phyloP scores from a whole-genome alignment of 2,329 filamentous ascomycete genomes.

The Alternaria triticimaculans region DNA sequence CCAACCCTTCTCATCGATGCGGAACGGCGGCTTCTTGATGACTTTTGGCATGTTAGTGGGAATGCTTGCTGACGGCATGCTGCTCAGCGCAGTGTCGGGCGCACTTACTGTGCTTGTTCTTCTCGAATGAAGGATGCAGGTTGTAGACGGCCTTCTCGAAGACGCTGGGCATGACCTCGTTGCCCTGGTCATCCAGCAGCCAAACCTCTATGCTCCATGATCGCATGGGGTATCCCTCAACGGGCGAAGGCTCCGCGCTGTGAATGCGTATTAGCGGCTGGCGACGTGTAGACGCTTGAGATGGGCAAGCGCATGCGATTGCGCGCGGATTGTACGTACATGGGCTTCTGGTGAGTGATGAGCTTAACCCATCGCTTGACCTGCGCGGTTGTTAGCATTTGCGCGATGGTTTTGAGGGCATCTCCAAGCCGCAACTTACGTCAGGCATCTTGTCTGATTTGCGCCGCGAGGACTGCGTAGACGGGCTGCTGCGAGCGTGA shows the following conservation, averaged over 20 bases:
- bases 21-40: constrained; percentile 85
- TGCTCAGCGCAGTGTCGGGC: background rate
- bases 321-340: constrained; percentile 65
- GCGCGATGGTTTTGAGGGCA: background rate
- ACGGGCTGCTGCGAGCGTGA: background rate
- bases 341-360: constrained; percentile 87
- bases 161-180: constrained; percentile 79
- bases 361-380: constrained; percentile 89
- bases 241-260: constrained; percentile 79
- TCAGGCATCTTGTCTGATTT: constrained; percentile 52
- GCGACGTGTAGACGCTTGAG: constrained; percentile 14
- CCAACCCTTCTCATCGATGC: constrained; percentile 93
- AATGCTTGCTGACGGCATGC: background rate
- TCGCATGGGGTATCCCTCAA: constrained; percentile 91
- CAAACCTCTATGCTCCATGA: constrained; percentile 88
- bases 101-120: constrained; percentile 77
- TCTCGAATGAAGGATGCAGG: constrained; percentile 91
- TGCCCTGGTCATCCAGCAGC: constrained; percentile 83
- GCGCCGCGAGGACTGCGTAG: constrained; percentile 7
- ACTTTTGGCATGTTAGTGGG: constrained; percentile 36
- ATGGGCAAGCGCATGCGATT: constrained; percentile 17
- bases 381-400: constrained; percentile 50
- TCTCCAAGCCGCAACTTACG: constrained; percentile 40
- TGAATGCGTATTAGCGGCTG: constrained; percentile 19
- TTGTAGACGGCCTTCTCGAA: constrained; percentile 95